Base-by-base conservation (phyloP, 108 stramenopile genomes). In the Bacterosira constricta region DNA sequence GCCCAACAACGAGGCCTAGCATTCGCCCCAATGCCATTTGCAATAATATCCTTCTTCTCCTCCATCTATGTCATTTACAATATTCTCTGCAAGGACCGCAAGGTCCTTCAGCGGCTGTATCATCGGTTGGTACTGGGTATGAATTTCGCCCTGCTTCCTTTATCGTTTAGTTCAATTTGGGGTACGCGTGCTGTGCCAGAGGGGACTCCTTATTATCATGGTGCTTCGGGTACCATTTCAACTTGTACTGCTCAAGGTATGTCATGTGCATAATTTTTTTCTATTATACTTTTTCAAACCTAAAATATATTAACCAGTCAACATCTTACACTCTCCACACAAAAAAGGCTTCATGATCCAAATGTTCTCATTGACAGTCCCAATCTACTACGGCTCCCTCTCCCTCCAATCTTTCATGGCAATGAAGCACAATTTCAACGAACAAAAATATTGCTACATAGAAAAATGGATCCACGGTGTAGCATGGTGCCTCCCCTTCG, bases 1-100 rank as follows among this genome's bases (percentile, higher is more conserved):
- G 63, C 63, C 44, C 63, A 64, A 17, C 63, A 51, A n/a, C 27
- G 63, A 15, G 63, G 15, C 26, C 27, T 64, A 6, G 63, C 63
- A 13, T 51, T 18, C 34, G 42, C 63, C n/a, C 63, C 63, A 6
- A 45, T 27, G 7, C 63, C 63, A 32, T 32, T 31, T 45, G 63
- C 45, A 6, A 20, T 29, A 7, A 3, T 49, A 10, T 46, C 44
- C 10, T 45, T 50, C 20, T 34, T 66, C 2, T 17, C 65, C 8
- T 51, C 47, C 9, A 10, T 50, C 6, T 66, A 55, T 39, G 65
- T 66, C 4, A 36, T 66, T 37, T 13, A 54, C 12, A 23, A 66
- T 34, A 15, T 64, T 4, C 1, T 66, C 7, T 10, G 5, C 18
- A 35, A 39, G 13, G 11, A 29, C 12, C 50, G 25, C 9, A 3